Evolutionary conservation across 208 protist genomes (phyloP).

Genomic region (Tritrichomonas foetus): DNA sequence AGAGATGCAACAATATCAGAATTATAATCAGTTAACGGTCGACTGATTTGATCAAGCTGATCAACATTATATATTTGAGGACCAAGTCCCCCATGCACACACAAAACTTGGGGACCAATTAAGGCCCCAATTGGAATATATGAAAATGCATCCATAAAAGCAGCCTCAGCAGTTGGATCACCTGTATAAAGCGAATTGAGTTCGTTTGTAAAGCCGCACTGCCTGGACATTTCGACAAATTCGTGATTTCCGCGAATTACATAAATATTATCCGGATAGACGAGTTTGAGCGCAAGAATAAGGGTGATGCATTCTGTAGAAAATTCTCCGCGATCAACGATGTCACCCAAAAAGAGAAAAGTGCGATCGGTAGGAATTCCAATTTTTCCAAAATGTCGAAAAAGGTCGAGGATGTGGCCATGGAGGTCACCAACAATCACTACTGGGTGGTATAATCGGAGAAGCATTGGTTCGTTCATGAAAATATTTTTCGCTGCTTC

Average conservation of each 20-base stretch:
- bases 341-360: neutral
- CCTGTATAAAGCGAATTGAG: slow-evolving; percentile 43
- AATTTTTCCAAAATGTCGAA: neutral
- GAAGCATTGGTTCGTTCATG: slow-evolving; percentile 45
- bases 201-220: neutral
- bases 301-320: neutral
- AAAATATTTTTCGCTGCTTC: neutral
- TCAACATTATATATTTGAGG: neutral
- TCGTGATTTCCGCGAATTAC: neutral
- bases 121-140: neutral
- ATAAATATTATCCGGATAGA: neutral
- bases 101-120: neutral
- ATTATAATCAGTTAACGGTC: neutral
- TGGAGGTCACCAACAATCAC: slow-evolving; percentile 40
- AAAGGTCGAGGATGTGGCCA: neutral
- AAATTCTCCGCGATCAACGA: slow-evolving; percentile 19
- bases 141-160: neutral
- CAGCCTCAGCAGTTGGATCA: neutral
- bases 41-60: neutral
- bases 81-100: neutral
- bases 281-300: neutral
- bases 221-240: neutral
- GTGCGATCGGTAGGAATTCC: neutral
- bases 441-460: slow-evolving; percentile 42
- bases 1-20: neutral